Conservation (phyloP, 345 rosid genomes). For the Anacardium occidentale region DNA sequence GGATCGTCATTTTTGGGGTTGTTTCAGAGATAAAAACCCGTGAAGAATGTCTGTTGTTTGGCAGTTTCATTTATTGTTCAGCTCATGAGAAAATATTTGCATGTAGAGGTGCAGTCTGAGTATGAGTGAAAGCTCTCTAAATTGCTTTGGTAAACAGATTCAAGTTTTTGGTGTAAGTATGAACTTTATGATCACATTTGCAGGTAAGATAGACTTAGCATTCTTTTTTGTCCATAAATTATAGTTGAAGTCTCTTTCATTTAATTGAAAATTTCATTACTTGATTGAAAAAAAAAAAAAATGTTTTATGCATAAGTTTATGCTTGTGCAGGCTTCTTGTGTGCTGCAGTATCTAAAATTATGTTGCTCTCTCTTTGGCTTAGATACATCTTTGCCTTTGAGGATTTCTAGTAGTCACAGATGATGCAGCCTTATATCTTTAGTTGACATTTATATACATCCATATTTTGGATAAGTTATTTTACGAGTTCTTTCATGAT, state of each 20-base stretch:
- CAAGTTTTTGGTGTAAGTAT: constrained; percentile 20
- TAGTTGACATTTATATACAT: no score
- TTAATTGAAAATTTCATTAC: constrained; percentile 15
- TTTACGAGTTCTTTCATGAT: no score
- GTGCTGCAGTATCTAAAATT: background rate
- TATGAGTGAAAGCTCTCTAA: constrained; percentile 40
- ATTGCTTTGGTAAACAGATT: constrained; percentile 15
- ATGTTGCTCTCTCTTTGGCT: background rate
- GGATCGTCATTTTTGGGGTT: constrained; percentile 60
- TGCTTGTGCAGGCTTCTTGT: constrained; percentile 1
- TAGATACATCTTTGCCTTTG: background rate
- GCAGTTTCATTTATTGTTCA: constrained; percentile 67
- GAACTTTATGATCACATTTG: constrained; percentile 19
- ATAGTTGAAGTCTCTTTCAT: constrained; percentile 23
- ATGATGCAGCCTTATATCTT: no score
- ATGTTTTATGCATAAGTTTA: constrained; percentile 10
- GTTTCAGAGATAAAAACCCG: constrained; percentile 69
- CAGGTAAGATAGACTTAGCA: constrained; percentile 15
- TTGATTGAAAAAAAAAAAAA: constrained; percentile 7
- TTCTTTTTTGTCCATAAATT: constrained; percentile 11
- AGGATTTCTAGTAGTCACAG: background rate
- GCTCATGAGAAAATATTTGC: constrained; percentile 73
- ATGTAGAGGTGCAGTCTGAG: constrained; percentile 71
- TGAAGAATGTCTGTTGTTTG: constrained; percentile 64
- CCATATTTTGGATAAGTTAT: no score